Base-by-base conservation (phyloP, 306 rosid species). In the Quillaja saponaria region DNA sequence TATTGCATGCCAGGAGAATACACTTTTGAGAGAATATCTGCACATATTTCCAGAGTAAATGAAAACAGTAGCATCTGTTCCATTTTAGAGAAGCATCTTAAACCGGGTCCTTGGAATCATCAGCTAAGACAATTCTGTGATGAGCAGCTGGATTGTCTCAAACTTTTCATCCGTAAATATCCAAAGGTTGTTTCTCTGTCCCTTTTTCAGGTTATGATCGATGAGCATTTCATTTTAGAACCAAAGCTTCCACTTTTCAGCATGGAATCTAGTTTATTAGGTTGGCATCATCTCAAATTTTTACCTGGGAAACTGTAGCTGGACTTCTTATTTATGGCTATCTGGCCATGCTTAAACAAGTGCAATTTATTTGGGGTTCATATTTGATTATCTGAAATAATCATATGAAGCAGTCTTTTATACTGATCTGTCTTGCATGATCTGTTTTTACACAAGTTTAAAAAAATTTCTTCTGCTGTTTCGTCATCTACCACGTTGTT, bases 81-180 rank as follows among this genome's bases (percentile, higher is more conserved):
- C 40, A 21, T 76, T 69, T 65, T 92, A 12, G 90, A 69, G 71
- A 79, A 81, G 63, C 98, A 88, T 79, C 83, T 92, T 45, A 72
- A 76, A 55, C 89, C 87, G 19, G 84, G 91, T 38, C 91, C 96
- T 18, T 91, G 91, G 96, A 83, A 80, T 67, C 83, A 79, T 70
- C 80, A 67, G 68, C 81, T 88, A 58, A 80, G 59, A 58, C 66
- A 68, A 61, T 92, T 92, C 71, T 84, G 81, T 40, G 75, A 71
- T 50, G 86, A 77, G 18, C 76, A 72, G 39, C 59, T 67, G 47
- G 94, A 81, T 54, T 17, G n/a, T 69, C 94, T 92, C 73, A 92
- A 72, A 75, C 79, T 92, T 78, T 92, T 81, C 58, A 73, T 92
- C 57, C 81, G 89, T 17, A 79, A 73, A 83, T 55, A 72, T 62